These are phyloP conservation scores for Irpex rosettiformis DNA, from an alignment of 1,284 basidiomycete genomes.

Conservation along the genomic window DNA sequence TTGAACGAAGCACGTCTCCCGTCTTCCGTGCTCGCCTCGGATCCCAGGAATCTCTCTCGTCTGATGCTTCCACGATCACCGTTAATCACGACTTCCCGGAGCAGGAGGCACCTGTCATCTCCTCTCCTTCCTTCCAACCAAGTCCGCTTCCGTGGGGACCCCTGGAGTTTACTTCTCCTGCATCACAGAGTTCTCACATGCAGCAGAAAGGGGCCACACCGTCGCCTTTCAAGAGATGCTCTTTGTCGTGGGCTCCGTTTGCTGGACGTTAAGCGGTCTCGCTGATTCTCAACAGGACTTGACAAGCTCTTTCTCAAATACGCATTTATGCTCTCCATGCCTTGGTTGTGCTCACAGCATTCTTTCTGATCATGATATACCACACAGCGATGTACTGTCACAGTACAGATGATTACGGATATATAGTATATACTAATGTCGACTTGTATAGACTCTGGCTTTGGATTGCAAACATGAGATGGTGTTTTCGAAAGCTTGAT, in stretches of 20 bases:
- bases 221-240: too few relatives aligned
- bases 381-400: too few relatives aligned
- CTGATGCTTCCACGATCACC: background rate
- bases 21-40: background rate
- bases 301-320: background rate
- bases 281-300: background rate
- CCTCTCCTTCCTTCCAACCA: constrained; percentile 4
- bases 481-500: too few relatives aligned
- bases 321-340: background rate
- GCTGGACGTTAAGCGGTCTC: background rate
- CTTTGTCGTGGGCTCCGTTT: background rate
- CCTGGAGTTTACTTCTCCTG: constrained; percentile 2
- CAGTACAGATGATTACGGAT: too few relatives aligned
- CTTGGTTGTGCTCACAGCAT: background rate
- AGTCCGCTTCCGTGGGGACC: constrained; percentile 11
- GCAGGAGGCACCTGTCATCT: background rate
- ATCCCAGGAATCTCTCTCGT: background rate
- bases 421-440: background rate
- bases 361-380: background rate
- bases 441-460: background rate
- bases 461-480: too few relatives aligned
- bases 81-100: background rate
- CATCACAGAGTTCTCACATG: background rate
- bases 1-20: background rate
- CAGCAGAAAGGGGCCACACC: too few relatives aligned